Conservation (phyloP, 305 asterid species). For the Withania somnifera region DNA sequence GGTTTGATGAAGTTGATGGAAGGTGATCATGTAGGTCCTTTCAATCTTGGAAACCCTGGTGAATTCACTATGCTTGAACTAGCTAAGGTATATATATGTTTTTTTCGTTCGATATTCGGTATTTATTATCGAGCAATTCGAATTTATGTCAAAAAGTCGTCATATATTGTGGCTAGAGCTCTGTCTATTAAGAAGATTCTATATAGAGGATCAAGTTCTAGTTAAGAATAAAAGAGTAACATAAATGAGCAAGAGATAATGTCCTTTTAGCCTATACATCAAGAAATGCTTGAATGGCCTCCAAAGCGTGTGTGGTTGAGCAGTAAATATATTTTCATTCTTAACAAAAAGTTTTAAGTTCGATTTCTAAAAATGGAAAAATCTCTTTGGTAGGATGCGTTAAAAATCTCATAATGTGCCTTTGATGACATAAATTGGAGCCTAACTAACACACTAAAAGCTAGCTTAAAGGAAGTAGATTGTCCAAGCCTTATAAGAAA, state of each 20-base stretch:
- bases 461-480: no score
- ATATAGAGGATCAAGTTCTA: neutral
- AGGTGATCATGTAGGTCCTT: conserved; percentile 82
- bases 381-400: neutral
- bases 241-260: neutral
- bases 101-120: neutral
- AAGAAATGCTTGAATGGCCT: neutral
- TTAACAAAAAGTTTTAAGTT: neutral
- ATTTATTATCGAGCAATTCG: neutral
- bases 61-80: conserved; percentile 90
- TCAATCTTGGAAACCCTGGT: conserved; percentile 82
- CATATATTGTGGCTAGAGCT: neutral
- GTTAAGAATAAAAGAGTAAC: neutral
- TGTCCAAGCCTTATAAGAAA: no score
- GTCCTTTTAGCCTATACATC: neutral
- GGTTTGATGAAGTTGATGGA: conserved; percentile 78
- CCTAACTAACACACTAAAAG: no score
- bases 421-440: neutral
- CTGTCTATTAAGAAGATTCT: neutral
- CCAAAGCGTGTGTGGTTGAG: neutral
- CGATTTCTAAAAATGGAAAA: neutral
- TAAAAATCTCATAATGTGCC: neutral
- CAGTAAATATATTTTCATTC: neutral
- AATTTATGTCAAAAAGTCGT: neutral
- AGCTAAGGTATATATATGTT: conserved; percentile 33